phyloP scores from a whole-genome alignment of 2,329 filamentous ascomycete genomes.

The Verticillium nonalfalfae region DNA sequence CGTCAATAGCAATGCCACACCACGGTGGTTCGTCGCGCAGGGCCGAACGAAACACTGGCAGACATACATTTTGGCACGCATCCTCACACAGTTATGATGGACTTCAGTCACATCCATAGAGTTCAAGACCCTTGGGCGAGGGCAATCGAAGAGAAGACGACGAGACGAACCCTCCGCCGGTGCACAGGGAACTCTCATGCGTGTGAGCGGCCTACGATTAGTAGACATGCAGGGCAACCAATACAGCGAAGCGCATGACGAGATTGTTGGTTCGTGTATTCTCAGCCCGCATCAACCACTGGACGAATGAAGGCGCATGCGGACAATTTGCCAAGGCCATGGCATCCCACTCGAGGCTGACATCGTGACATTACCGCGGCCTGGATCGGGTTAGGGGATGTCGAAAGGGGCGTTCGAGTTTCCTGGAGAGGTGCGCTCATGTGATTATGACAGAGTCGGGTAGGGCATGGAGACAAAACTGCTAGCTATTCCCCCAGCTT shows the following conservation, averaged over 20 bases:
- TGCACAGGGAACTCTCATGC: neutral
- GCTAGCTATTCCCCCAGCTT: neutral
- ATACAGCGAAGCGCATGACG: neutral
- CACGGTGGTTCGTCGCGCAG: no score
- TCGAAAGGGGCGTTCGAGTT: neutral
- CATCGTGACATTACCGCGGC: neutral
- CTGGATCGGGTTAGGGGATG: neutral
- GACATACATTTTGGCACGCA: no score
- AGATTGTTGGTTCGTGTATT: neutral
- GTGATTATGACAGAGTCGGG: neutral
- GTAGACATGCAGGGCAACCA: neutral
- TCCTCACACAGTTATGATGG: no score
- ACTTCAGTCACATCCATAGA: no score
- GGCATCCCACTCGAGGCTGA: neutral
- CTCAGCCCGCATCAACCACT: slow-evolving; percentile 1
- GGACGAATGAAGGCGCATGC: slow-evolving; percentile 11
- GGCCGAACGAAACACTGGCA: no score
- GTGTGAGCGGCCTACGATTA: neutral
- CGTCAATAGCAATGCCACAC: no score
- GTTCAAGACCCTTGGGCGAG: no score
- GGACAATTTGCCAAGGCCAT: slow-evolving; percentile 1
- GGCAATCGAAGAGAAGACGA: no score
- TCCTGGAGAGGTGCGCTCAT: neutral
- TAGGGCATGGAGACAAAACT: neutral
- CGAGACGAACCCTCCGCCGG: no score